phyloP scores from a whole-genome alignment of 1,284 basidiomycete genomes.

The Fomitopsis pinicola region DNA sequence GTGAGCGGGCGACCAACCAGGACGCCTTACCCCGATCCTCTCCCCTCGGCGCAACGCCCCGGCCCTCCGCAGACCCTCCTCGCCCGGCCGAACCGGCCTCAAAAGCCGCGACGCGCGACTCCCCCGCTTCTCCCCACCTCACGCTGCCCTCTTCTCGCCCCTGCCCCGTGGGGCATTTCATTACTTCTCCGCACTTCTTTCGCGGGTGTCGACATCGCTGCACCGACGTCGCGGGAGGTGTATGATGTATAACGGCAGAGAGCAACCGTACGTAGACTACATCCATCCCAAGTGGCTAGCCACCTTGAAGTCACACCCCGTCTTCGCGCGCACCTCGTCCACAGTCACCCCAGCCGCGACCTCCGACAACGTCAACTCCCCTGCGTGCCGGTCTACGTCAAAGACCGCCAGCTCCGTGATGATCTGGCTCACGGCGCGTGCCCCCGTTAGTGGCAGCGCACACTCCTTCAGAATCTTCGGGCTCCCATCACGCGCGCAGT shows the following conservation, averaged over 20 bases:
- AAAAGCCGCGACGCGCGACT: neutral
- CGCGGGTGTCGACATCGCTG: neutral
- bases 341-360: slow-evolving; percentile 80
- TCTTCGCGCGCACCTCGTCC: slow-evolving; percentile 86
- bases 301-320: slow-evolving; percentile 76
- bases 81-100: neutral
- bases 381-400: slow-evolving; percentile 76
- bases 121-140: neutral
- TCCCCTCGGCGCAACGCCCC: neutral
- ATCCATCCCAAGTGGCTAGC: slow-evolving; percentile 28
- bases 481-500: slow-evolving; percentile 86
- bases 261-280: slow-evolving; percentile 5
- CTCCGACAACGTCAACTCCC: slow-evolving; percentile 77
- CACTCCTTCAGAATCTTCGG: slow-evolving; percentile 88
- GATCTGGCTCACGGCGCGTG: slow-evolving; percentile 83
- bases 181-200: neutral
- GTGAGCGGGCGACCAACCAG: neutral
- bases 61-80: neutral
- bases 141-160: neutral
- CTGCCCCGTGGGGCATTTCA: slow-evolving; percentile 1
- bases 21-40: neutral
- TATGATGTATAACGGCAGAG: neutral
- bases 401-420: slow-evolving; percentile 95
- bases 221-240: neutral
- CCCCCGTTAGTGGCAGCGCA: slow-evolving; percentile 85